Percentiles rank a stretch among this genome's conserved stretches.
These are phyloP conservation scores for Malus asiatica DNA, from an alignment of 306 rosid species.

Conservation along the genomic window DNA sequence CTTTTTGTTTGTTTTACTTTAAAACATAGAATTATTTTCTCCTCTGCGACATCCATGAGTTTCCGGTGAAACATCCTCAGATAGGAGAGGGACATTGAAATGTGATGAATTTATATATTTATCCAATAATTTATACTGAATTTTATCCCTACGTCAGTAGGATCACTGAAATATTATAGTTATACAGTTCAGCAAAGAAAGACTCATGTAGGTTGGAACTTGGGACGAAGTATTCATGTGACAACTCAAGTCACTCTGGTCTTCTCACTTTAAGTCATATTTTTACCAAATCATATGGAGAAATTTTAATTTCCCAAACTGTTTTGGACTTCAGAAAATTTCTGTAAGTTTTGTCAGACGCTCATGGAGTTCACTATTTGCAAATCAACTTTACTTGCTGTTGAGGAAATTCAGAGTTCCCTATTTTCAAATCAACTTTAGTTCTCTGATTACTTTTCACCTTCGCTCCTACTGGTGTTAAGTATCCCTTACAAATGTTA, in stretches of 20 bases:
- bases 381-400: neutral
- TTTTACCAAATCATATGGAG: neutral
- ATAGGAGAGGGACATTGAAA: neutral
- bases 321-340: neutral
- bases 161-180: neutral
- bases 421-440: neutral
- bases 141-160: neutral
- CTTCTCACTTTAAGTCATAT: neutral
- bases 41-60: neutral
- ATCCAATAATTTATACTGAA: neutral
- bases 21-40: neutral
- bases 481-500: neutral
- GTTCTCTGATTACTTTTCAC: neutral
- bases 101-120: neutral
- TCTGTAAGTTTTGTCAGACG: neutral
- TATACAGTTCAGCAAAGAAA: neutral
- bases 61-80: neutral
- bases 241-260: neutral
- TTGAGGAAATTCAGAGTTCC: neutral
- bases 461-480: neutral
- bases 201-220: neutral
- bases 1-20: constrained; percentile 2
- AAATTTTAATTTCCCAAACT: neutral
- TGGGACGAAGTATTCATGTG: neutral
- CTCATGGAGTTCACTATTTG: neutral